These are phyloP conservation scores for Dendrobium officinale DNA, from an alignment of 106 monocot species.

Conservation along the genomic window DNA sequence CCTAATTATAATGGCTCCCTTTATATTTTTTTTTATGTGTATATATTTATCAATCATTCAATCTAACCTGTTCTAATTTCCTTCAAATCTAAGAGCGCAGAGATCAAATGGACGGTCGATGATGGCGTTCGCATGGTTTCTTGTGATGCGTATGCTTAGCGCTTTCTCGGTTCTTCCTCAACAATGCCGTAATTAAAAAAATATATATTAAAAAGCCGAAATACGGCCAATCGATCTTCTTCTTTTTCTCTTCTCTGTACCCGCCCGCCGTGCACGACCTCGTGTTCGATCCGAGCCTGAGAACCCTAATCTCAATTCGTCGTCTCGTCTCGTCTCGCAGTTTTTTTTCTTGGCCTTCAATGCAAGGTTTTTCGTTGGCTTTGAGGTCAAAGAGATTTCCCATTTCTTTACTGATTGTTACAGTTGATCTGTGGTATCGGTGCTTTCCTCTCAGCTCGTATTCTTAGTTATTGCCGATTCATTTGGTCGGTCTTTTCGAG, in stretches of 20 bases:
- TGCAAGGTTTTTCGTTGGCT: not conserved
- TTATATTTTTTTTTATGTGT: too few species aligned
- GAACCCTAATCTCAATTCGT: not conserved
- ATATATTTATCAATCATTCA: too few species aligned
- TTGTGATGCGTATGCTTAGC: not conserved
- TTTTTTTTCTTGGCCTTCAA: not conserved
- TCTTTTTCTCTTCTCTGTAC: not conserved
- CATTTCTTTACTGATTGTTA: not conserved
- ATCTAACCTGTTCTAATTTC: not conserved
- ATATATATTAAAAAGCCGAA: not conserved
- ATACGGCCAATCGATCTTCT: not conserved
- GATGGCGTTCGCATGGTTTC: not conserved
- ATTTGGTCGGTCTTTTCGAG: conserved; percentile 1
- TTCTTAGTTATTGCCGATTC: not conserved
- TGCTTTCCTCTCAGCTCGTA: not conserved
- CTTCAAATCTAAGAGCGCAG: not conserved
- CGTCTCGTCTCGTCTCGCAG: not conserved
- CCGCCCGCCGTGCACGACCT: not conserved
- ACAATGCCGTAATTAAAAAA: not conserved
- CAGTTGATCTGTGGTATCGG: not conserved
- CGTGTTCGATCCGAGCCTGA: not conserved
- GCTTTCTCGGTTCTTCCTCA: not conserved
- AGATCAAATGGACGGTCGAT: not conserved
- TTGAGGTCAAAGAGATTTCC: too few species aligned
- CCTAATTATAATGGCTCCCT: too few species aligned